Percentiles rank a stretch among this genome's conserved stretches.
These are phyloP conservation scores for Epichloe amarillans DNA, from an alignment of 2,329 filamentous ascomycete genomes.

Conservation along the genomic window DNA sequence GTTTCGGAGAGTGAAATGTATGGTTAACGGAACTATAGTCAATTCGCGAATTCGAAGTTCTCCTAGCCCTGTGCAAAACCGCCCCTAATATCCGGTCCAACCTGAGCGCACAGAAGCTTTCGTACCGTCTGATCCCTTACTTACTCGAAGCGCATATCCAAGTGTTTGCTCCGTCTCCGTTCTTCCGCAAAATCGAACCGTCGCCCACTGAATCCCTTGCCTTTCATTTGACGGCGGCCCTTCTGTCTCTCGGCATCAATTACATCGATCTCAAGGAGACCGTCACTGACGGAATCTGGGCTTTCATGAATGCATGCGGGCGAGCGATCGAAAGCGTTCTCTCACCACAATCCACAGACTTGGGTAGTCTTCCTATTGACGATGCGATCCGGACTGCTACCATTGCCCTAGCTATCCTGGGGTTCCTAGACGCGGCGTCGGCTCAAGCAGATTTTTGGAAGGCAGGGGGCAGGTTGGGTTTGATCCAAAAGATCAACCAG, in stretches of 20 bases:
- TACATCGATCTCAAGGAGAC: slow-evolving; percentile 55
- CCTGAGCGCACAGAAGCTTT: slow-evolving; percentile 64
- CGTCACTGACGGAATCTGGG: slow-evolving; percentile 52
- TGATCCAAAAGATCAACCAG: slow-evolving; percentile 58
- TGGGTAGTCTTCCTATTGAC: slow-evolving; percentile 46
- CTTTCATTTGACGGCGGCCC: slow-evolving; percentile 62
- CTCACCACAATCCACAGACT: slow-evolving; percentile 39
- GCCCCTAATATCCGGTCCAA: slow-evolving; percentile 59
- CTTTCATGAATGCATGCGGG: slow-evolving; percentile 60
- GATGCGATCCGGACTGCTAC: slow-evolving; percentile 59
- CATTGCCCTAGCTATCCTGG: slow-evolving; percentile 72
- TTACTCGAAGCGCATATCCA: slow-evolving; percentile 75
- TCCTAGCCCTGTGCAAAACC: slow-evolving; percentile 83
- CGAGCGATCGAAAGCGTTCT: slow-evolving; percentile 43
- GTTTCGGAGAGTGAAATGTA: background rate
- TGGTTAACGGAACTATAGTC: slow-evolving; percentile 38
- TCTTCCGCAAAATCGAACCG: slow-evolving; percentile 69
- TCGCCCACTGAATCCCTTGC: slow-evolving; percentile 81
- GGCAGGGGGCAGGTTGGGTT: slow-evolving; percentile 54
- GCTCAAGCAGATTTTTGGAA: slow-evolving; percentile 72
- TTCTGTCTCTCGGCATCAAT: slow-evolving; percentile 67
- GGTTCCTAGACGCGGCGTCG: slow-evolving; percentile 75
- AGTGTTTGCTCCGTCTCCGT: slow-evolving; percentile 64
- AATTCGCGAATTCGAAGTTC: slow-evolving; percentile 79
- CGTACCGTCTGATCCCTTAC: slow-evolving; percentile 70